Evolutionary conservation across 1,284 basidiomycete species (phyloP).

Genomic region (Ustilago hordei): DNA sequence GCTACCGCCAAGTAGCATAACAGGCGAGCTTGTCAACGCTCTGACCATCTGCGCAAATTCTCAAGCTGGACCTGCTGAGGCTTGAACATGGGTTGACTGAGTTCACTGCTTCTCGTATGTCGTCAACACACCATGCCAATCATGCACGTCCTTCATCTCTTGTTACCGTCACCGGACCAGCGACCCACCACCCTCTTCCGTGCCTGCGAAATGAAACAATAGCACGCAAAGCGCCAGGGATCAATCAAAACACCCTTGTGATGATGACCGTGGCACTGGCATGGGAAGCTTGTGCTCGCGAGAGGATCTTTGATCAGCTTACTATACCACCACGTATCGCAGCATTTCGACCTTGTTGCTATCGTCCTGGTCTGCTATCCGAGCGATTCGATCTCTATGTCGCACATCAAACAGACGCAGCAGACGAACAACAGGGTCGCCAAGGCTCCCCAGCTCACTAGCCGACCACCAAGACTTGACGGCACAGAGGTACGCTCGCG

Average conservation of each 20-base stretch:
- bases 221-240: background rate
- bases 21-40: background rate
- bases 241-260: slow-evolving; percentile 4
- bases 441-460: slow-evolving; percentile 17
- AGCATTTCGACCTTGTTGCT: background rate
- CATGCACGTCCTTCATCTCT: background rate
- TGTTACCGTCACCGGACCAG: background rate
- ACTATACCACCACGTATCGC: background rate
- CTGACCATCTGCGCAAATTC: background rate
- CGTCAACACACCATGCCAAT: background rate
- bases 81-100: background rate
- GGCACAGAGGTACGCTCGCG: background rate
- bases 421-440: slow-evolving; percentile 11
- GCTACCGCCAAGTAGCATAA: background rate
- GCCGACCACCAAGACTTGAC: background rate
- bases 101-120: background rate
- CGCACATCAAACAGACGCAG: slow-evolving; percentile 40
- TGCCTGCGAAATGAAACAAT: slow-evolving; percentile 6
- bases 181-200: slow-evolving; percentile 4
- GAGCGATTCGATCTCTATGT: slow-evolving; percentile 17
- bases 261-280: background rate
- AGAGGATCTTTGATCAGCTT: background rate
- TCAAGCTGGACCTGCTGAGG: background rate
- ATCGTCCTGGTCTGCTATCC: background rate
- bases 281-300: background rate